Base-by-base conservation (phyloP, 768 basidiomycete genomes). In the Amanita molliuscula region DNA sequence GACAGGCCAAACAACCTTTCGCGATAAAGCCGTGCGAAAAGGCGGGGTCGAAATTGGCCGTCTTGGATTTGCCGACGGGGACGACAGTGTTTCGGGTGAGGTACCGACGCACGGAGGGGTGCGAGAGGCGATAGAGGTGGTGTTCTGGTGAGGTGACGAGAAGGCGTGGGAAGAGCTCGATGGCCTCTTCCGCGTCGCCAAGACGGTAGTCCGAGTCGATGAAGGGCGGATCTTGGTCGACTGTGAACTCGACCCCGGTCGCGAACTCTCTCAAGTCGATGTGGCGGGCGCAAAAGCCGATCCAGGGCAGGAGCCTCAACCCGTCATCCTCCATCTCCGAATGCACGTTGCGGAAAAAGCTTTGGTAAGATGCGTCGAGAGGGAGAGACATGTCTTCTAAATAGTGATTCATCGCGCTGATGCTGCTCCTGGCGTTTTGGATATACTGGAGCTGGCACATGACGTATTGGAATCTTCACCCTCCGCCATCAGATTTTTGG, bases 1-100 rank as follows among this genome's bases (percentile, higher is more conserved):
- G 47, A 23, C 26, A 47, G 0, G 47, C 47, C 34, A 47, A 28
- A 37, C 35, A 37, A 8, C 47, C 47, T 38, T 47, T 47, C 6
- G 47, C 47, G 28, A 47, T 47, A 13, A 47, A 47, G 23, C 8
- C 1, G 26, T 47, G 34, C 6, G 47, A 47, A 23, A n/a, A 23
- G 20, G n/a, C 47, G 8, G 47, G 36, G 28, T 36, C 36, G n/a
- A 34, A 46, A 16, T n/a, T 47, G 11, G 21, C 36, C 28, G 20
- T 26, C 13, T 15, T 38, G 20, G 7, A 15, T 21, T 25, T 26
- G 9, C 34, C 23, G 6, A 37, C 18, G 13, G 38, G 11, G 11
- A 47, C 47, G 4, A 9, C n/a, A n/a, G n/a, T 18, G n/a, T 38
- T 38, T 11, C 10, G 16, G 13, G 7, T 10, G 21, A 47, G 13